phyloP scores from a whole-genome alignment of 306 rosid genomes.

The Adenanthera pavonina region DNA sequence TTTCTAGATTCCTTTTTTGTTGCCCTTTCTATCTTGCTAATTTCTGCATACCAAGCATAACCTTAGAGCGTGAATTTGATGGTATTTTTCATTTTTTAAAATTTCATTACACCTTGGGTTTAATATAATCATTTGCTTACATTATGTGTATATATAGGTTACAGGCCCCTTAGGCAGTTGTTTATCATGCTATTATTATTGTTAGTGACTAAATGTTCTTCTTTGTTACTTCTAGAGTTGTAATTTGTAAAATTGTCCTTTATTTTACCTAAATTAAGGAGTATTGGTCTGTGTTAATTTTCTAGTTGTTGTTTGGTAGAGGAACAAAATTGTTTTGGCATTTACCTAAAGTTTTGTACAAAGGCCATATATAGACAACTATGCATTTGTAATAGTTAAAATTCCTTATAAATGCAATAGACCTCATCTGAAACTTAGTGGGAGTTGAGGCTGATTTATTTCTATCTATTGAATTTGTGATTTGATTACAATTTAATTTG shows the following conservation, averaged over 20 bases:
- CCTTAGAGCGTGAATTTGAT: too few species aligned
- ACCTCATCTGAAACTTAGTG: not conserved
- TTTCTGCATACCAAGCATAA: too few species aligned
- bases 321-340: not conserved
- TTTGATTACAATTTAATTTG: conserved; percentile 1
- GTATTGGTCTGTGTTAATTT: not conserved
- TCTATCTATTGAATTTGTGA: not conserved
- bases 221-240: too few species aligned
- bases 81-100: too few species aligned
- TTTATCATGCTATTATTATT: too few species aligned
- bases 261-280: not conserved
- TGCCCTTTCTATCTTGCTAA: too few species aligned
- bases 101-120: too few species aligned
- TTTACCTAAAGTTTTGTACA: not conserved
- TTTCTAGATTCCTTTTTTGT: too few species aligned
- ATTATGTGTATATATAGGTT: too few species aligned
- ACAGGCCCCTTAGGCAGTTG: too few species aligned
- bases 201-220: too few species aligned
- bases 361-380: not conserved
- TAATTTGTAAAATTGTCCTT: not conserved
- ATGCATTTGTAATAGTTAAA: not conserved
- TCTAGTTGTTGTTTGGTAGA: not conserved
- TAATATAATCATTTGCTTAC: too few species aligned
- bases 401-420: not conserved
- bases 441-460: not conserved